Evolutionary conservation across 2,329 filamentous ascomycete species (phyloP).

Genomic region (Xylariaceae sp.): DNA sequence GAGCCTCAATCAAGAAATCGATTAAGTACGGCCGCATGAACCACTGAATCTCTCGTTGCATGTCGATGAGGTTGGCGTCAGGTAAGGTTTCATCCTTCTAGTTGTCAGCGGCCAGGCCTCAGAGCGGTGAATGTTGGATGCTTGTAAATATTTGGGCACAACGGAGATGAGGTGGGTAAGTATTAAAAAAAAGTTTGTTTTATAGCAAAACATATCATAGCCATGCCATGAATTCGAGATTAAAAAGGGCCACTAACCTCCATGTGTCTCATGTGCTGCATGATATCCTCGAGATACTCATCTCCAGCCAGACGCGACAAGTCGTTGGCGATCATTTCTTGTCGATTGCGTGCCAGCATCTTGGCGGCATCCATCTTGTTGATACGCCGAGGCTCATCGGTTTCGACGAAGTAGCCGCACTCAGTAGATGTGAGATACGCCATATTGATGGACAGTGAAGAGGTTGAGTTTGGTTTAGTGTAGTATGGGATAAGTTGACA

Average conservation of each 20-base stretch:
- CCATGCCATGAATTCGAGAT: no score
- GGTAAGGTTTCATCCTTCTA: constrained; percentile 74
- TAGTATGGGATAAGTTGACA: constrained; percentile 14
- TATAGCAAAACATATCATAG: no score
- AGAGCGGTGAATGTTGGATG: no score
- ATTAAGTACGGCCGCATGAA: constrained; percentile 98
- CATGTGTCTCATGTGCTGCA: constrained; percentile 93
- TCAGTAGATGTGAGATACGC: constrained; percentile 39
- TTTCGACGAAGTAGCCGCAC: constrained; percentile 53
- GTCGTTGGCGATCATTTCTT: constrained; percentile 85
- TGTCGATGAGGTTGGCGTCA: constrained; percentile 96
- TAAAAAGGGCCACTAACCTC: constrained; percentile 58
- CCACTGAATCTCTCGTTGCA: constrained; percentile 99
- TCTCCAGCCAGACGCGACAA: constrained; percentile 80
- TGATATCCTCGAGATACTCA: constrained; percentile 90
- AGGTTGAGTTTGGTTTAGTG: constrained; percentile 26
- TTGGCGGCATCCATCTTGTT: constrained; percentile 72
- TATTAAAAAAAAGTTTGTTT: no score
- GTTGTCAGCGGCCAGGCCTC: no score
- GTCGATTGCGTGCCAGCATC: constrained; percentile 74
- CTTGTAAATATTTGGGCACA: no score
- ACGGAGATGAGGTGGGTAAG: background rate
- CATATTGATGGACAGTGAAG: constrained; percentile 36
- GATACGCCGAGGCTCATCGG: constrained; percentile 53
- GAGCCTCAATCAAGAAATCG: constrained; percentile 96